Evolutionary conservation across 1,284 basidiomycete genomes (phyloP), one percentile per base, ranked within the genome.

Genomic region (Microstroma glucosiphilum): DNA sequence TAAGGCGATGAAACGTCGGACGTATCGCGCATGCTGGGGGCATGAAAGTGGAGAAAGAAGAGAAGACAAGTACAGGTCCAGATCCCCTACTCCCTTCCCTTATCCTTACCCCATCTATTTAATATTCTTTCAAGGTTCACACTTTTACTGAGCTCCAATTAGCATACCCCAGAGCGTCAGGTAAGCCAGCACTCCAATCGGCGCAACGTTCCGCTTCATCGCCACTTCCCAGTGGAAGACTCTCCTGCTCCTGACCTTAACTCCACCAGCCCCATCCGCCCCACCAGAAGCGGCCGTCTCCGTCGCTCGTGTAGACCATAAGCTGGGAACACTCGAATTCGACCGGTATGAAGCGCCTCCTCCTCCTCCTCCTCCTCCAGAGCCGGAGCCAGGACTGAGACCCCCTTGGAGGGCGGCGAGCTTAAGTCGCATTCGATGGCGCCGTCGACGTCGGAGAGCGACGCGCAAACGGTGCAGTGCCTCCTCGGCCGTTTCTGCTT

Each of bases 211-310:
- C 15, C 76, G 62, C 64, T 71, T 66, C 43, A 78, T 68, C n/a
- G 75, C 75, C 43, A 77, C 76, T 21, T 76, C 69, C 76, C 76
- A 78, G 51, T 76, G 76, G 58, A 78, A 77, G 21, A 73, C 73
- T 17, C 76, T 61, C 7, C 70, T 60, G 42, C 69, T 69, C 23
- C 67, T 2, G 59, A 60, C 30, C 9, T 17, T 17, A 55, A 26
- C 42, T 13, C 21, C 30, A 37, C 30, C 30, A 37, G 30, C 30
- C 30, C 30, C 9, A 37, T 37, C 30, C 30, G 30, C 9, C 30
- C 30, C 30, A 9, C 30, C 30, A 37, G 30, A 37, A 37, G 30
- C 30, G 30, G 30, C 30, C 30, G 30, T 37, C 30, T 37, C 30
- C 9, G 30, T 37, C 30, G 30, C 30, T 3, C 30, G 30, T 37